Percentiles rank a stretch among this genome's conserved stretches.
Evolutionary conservation across 148 eudicot genomes (phyloP).

Genomic region (Silene conica): DNA sequence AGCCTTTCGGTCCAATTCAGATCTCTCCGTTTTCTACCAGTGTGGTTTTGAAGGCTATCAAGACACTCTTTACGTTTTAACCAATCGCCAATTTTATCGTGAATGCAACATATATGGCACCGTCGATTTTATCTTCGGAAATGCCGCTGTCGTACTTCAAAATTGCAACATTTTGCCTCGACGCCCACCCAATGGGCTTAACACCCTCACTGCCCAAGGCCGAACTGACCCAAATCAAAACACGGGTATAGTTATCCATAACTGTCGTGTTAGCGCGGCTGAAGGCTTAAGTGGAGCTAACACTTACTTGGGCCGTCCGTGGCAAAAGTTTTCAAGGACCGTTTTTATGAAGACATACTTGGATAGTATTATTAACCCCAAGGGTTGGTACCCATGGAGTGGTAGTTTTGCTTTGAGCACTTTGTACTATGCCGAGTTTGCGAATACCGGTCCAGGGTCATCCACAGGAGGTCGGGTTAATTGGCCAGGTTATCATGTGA

Average conservation of each 20-base stretch:
- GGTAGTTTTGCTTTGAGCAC: constrained; percentile 67
- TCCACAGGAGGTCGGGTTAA: constrained; percentile 47
- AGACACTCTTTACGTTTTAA: constrained; percentile 69
- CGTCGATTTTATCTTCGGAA: constrained; percentile 71
- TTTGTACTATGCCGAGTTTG: constrained; percentile 73
- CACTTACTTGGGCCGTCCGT: constrained; percentile 73
- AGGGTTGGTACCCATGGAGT: constrained; percentile 74
- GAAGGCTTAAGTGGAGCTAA: constrained; percentile 33
- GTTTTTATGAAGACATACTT: constrained; percentile 52
- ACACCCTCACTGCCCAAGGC: constrained; percentile 75
- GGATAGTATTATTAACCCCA: constrained; percentile 46
- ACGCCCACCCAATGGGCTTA: constrained; percentile 37
- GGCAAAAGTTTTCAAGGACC: constrained; percentile 65
- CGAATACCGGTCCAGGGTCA: constrained; percentile 71
- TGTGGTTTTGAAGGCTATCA: constrained; percentile 85
- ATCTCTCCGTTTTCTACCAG: constrained; percentile 72
- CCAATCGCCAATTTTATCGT: constrained; percentile 64
- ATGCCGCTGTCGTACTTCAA: constrained; percentile 68
- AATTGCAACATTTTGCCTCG: constrained; percentile 60
- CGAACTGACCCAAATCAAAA: constrained; percentile 76
- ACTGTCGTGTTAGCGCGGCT: constrained; percentile 45
- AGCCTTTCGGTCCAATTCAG: constrained; percentile 65
- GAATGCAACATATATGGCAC: constrained; percentile 72
- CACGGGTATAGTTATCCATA: constrained; percentile 67
- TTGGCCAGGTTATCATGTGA: constrained; percentile 72